Evolutionary conservation across 2,329 filamentous ascomycete genomes (phyloP).

Genomic region (Microdochium trichocladiopsis): DNA sequence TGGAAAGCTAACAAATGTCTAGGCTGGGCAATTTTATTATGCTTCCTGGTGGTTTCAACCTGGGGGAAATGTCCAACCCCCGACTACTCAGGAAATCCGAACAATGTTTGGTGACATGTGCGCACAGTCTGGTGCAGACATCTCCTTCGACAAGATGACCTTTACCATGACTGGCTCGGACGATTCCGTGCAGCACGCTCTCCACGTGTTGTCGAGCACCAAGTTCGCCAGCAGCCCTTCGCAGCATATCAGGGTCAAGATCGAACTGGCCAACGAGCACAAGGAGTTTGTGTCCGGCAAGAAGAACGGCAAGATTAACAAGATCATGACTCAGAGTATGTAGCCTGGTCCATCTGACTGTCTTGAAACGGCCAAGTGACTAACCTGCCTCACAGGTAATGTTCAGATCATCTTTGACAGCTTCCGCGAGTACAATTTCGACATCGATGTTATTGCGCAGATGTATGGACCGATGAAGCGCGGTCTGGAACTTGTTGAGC

Average conservation of each 20-base stretch:
- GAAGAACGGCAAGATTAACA: slow-evolving; percentile 99
- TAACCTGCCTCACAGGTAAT: slow-evolving; percentile 50
- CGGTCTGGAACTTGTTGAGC: slow-evolving; percentile 85
- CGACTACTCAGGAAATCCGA: slow-evolving; percentile 67
- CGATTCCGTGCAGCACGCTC: slow-evolving; percentile 90
- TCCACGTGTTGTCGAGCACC: slow-evolving; percentile 88
- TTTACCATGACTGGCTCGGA: slow-evolving; percentile 95
- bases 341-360: slow-evolving; percentile 1
- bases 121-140: slow-evolving; percentile 89
- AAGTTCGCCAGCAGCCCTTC: slow-evolving; percentile 80
- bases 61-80: slow-evolving; percentile 55
- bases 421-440: slow-evolving; percentile 99
- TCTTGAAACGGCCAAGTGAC: slow-evolving; percentile 4
- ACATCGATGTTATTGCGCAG: slow-evolving; percentile 91
- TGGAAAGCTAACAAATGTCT: slow-evolving; percentile 5
- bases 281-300: slow-evolving; percentile 99
- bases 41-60: slow-evolving; percentile 92
- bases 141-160: slow-evolving; percentile 88
- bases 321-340: slow-evolving; percentile 97
- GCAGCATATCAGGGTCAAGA: slow-evolving; percentile 94
- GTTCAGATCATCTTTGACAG: slow-evolving; percentile 99
- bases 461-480: slow-evolving; percentile 93
- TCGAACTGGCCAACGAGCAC: slow-evolving; percentile 97
- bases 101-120: slow-evolving; percentile 95
- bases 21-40: slow-evolving; percentile 96